Evolutionary conservation across 768 basidiomycete genomes (phyloP).

Genomic region (Boletus edulis): DNA sequence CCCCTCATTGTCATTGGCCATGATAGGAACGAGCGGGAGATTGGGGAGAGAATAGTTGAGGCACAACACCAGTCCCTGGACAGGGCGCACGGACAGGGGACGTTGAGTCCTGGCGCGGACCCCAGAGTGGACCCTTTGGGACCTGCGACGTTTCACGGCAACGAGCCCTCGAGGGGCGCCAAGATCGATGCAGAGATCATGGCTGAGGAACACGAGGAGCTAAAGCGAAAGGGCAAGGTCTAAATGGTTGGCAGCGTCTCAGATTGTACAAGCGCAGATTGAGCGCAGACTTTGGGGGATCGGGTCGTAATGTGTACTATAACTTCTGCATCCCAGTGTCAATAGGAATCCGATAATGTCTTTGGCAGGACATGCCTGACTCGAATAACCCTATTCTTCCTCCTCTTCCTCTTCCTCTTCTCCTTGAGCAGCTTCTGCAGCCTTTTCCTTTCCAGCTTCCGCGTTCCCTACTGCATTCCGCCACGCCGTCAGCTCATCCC

Average conservation of each 20-base stretch:
- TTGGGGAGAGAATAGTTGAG: conserved; percentile 38
- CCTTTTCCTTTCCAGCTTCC: conserved; percentile 61
- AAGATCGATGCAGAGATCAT: conserved; percentile 56
- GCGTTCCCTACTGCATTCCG: conserved; percentile 66
- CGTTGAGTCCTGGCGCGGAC: conserved; percentile 27
- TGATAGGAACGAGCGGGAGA: conserved; percentile 42
- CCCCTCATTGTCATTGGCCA: background rate
- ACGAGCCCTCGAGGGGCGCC: conserved; percentile 57
- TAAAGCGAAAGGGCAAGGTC: conserved; percentile 43
- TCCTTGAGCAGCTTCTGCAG: conserved; percentile 37
- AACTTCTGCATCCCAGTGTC: background rate
- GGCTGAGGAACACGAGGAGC: conserved; percentile 46
- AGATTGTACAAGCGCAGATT: background rate
- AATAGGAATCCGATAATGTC: background rate
- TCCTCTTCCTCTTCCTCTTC: conserved; percentile 48
- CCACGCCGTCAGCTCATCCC: conserved; percentile 72
- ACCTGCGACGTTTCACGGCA: conserved; percentile 51
- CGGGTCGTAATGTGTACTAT: background rate
- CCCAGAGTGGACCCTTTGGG: conserved; percentile 44
- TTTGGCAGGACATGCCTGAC: background rate
- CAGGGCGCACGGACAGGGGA: conserved; percentile 23
- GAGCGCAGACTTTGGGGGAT: background rate
- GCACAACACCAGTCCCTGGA: conserved; percentile 32
- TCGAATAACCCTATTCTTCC: conserved; percentile 25
- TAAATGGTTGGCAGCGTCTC: conserved; percentile 7